Evolutionary conservation across 192 early-diverging fungal genomes (phyloP).

Genomic region (Glomus cerebriforme): DNA sequence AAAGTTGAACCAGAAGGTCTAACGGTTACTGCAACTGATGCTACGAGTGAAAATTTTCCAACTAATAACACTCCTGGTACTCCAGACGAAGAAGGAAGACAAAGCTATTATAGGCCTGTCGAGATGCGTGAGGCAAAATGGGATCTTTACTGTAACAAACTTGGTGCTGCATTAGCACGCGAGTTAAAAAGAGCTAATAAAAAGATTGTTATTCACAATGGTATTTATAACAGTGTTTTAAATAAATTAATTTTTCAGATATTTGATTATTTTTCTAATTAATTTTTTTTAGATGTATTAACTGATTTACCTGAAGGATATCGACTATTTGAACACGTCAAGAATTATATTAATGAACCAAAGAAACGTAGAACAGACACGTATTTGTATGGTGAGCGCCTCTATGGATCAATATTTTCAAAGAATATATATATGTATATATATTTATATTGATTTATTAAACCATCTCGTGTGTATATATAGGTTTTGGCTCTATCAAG

Average conservation of each 20-base stretch:
- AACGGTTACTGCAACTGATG: background rate
- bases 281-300: background rate
- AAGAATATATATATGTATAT: background rate
- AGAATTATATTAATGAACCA: background rate
- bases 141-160: background rate
- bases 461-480: background rate
- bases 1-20: background rate
- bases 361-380: conserved; percentile 1
- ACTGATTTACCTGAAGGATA: conserved; percentile 4
- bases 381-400: background rate
- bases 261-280: background rate
- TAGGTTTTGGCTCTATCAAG: background rate
- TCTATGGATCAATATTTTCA: background rate
- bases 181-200: background rate
- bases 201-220: background rate
- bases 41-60: background rate
- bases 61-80: background rate
- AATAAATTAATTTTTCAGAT: background rate
- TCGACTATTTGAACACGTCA: background rate
- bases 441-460: background rate
- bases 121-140: background rate
- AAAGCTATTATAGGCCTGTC: background rate
- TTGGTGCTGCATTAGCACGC: background rate
- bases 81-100: background rate
- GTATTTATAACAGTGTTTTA: background rate